These are phyloP conservation scores for Helenozyma baotianmanensis DNA, from an alignment of 805 yeast genomes.

Conservation along the genomic window DNA sequence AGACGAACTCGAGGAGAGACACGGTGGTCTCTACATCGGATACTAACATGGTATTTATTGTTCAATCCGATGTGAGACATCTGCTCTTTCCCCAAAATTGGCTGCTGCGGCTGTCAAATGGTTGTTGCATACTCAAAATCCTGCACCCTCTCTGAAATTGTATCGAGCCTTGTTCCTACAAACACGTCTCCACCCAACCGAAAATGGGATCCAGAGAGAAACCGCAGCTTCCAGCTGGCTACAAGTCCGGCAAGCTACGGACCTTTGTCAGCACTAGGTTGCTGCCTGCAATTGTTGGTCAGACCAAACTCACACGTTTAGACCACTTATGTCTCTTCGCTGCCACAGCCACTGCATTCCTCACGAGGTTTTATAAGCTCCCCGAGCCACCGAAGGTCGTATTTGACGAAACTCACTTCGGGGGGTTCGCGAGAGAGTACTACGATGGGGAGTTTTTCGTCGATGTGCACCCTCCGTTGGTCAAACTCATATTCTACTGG, in stretches of 20 bases:
- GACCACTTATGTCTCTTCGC: constrained; percentile 20
- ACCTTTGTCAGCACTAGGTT: constrained; percentile 24
- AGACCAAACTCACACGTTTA: constrained; percentile 7
- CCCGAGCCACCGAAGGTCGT: constrained; percentile 37
- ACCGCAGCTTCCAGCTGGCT: constrained; percentile 18
- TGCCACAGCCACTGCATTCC: constrained; percentile 20
- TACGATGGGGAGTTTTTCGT: constrained; percentile 57
- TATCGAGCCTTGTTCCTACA: neutral
- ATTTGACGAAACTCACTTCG: constrained; percentile 46
- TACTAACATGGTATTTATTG: constrained; percentile 10
- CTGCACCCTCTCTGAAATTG: neutral
- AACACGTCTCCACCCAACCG: neutral
- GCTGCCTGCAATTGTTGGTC: constrained; percentile 12
- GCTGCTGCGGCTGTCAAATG: too few species aligned
- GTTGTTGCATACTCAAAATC: too few species aligned
- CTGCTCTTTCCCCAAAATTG: too few species aligned
- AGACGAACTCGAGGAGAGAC: constrained; percentile 65
- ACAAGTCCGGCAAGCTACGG: constrained; percentile 27
- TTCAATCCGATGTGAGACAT: too few species aligned
- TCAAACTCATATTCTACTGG: constrained; percentile 53
- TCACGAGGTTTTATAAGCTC: constrained; percentile 29
- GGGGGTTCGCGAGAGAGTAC: constrained; percentile 39
- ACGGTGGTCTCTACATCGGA: constrained; percentile 68
- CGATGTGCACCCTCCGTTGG: constrained; percentile 73
- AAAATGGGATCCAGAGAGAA: neutral